These are phyloP conservation scores for Pseudogymnoascus sp. DNA, from an alignment of 2,329 filamentous ascomycete species.

Conservation along the genomic window DNA sequence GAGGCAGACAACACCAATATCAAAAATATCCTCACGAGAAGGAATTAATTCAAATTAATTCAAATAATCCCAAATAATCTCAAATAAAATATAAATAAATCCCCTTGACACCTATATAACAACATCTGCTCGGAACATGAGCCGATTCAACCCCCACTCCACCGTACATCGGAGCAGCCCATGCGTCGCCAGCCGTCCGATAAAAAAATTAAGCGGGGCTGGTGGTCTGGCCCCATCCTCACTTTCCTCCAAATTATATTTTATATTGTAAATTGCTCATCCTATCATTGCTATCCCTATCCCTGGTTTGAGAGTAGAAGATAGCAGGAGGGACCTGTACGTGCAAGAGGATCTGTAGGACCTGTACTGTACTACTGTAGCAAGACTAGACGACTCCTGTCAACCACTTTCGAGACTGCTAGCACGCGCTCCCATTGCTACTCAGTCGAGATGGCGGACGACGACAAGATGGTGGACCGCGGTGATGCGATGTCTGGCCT, in stretches of 20 bases:
- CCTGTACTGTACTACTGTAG: background rate
- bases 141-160: background rate
- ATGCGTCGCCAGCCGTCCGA: background rate
- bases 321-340: background rate
- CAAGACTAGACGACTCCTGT: background rate
- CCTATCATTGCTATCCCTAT: background rate
- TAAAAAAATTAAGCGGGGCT: background rate
- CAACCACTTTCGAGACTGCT: constrained; percentile 16
- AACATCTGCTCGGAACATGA: background rate
- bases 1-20: background rate
- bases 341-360: background rate
- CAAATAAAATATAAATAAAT: background rate
- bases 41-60: background rate
- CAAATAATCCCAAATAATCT: background rate
- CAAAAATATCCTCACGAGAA: background rate
- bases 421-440: constrained; percentile 28
- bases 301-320: background rate
- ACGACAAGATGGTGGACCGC: background rate
- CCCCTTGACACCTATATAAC: background rate
- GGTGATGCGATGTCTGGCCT: background rate
- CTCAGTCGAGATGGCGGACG: constrained; percentile 23
- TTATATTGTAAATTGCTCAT: constrained; percentile 1
- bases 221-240: background rate
- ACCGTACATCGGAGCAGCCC: background rate
- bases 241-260: background rate